Evolutionary conservation across 805 yeast genomes (phyloP).

Genomic region (Lachancea sp.): DNA sequence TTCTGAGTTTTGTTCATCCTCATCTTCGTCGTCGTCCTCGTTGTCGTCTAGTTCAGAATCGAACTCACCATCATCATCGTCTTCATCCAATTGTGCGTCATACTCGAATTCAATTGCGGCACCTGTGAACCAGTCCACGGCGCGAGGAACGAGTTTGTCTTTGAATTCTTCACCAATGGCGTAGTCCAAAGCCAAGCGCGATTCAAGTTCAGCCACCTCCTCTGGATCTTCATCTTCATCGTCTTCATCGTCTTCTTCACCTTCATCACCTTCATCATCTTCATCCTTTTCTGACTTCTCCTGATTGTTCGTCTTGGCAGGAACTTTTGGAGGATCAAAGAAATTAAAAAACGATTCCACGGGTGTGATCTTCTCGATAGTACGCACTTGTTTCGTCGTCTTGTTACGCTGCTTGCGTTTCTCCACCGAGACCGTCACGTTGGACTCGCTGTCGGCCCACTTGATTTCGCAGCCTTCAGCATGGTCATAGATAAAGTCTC

Average conservation of each 20-base stretch:
- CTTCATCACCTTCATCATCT: conserved; percentile 36
- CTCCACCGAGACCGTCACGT: conserved; percentile 82
- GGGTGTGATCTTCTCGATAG: conserved; percentile 91
- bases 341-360: conserved; percentile 92
- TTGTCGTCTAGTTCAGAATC: conserved; percentile 65
- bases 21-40: conserved; percentile 54
- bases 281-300: conserved; percentile 1
- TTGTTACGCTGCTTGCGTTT: conserved; percentile 96
- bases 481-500: conserved; percentile 94
- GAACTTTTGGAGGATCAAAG: conserved; percentile 86
- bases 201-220: conserved; percentile 70
- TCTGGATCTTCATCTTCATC: conserved; percentile 51
- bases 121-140: conserved; percentile 98
- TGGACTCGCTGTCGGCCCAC: conserved; percentile 75
- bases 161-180: conserved; percentile 94
- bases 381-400: conserved; percentile 92
- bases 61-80: conserved; percentile 50
- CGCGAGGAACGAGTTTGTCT: conserved; percentile 92
- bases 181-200: conserved; percentile 83
- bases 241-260: conserved; percentile 48
- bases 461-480: conserved; percentile 82
- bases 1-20: conserved; percentile 57
- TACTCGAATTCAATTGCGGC: conserved; percentile 80
- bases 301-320: conserved; percentile 26
- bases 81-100: conserved; percentile 55